Evolutionary conservation across 495 filamentous ascomycete genomes (phyloP), one percentile per base, ranked within the genome.

Genomic region (Haplographium delicatum): DNA sequence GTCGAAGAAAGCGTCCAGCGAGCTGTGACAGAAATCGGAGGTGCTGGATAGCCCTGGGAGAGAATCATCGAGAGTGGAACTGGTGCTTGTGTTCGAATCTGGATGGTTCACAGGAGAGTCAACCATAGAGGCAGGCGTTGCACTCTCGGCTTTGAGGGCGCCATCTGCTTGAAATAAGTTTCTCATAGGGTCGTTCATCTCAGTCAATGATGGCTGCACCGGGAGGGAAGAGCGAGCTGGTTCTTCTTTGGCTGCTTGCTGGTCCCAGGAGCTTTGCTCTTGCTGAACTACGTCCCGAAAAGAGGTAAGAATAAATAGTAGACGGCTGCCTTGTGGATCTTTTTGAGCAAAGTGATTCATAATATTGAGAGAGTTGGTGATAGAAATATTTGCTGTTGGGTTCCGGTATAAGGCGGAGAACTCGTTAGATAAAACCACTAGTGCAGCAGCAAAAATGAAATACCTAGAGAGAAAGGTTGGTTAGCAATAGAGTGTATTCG

Each of bases 371-470:
- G 80, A 73, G 49, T 83, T 82, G 18, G 61, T 62, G 53, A 86
- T 74, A 15, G 75, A 78, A 28, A 67, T 64, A 31, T 73, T 71
- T 5, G 82, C 73, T 1, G 74, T 72, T 4, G 77, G 65, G 16
- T 80, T 74, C 44, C 70, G 71, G 58, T 81, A 84, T 20, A 86
- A 73, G 20, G 71, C 73, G 3, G 82, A 78, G 55, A 88, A 88
- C 57, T 85, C 82, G 45, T 85, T 85, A 44, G 83, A 76, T 24
- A 84, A 71, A 2, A 88, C 69, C 8, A 88, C 74, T 3, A 88
- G 70, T 2, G 83, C 82, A 2, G 83, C 83, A 27, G 84, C 78
- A 61, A 89, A 88, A 43, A 86, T 77, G 37, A 83, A 85, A 59
- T 88, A 85, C 50, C 75, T 79, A 54, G 7, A 20, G 9, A 16